Conservation (phyloP, 805 yeast genomes). For the Cyberlindnera samutprakarnensis region DNA sequence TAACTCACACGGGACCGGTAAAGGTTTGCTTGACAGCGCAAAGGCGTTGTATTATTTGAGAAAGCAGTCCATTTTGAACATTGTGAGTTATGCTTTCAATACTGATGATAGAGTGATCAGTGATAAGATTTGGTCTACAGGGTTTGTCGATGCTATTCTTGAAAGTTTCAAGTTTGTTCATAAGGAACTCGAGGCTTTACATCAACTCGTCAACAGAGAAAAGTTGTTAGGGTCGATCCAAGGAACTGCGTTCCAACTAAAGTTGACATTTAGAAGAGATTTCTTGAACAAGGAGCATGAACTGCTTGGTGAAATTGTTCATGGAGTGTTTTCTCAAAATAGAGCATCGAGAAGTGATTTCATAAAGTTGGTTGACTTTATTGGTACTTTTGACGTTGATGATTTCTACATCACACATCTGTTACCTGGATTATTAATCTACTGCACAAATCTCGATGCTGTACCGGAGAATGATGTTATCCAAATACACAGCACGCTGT, state of each 20-base stretch:
- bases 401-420: constrained; percentile 61
- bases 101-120: constrained; percentile 21
- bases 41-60: constrained; percentile 62
- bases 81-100: constrained; percentile 36
- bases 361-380: constrained; percentile 34
- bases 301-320: constrained; percentile 55
- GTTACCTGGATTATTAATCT: constrained; percentile 49
- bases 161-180: constrained; percentile 54
- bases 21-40: constrained; percentile 50
- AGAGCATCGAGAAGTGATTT: constrained; percentile 28
- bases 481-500: constrained; percentile 29
- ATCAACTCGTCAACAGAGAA: constrained; percentile 42
- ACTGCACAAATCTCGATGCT: constrained; percentile 31
- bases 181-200: constrained; percentile 43
- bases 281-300: constrained; percentile 66
- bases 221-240: constrained; percentile 46
- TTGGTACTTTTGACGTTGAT: constrained; percentile 43
- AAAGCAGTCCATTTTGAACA: constrained; percentile 65
- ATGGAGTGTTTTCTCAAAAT: constrained; percentile 38
- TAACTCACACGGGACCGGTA: constrained; percentile 39
- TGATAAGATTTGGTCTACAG: constrained; percentile 14
- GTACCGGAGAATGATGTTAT: constrained; percentile 31
- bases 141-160: constrained; percentile 37
- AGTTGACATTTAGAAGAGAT: constrained; percentile 51
- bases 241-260: constrained; percentile 37